Evolutionary conservation across 2,329 filamentous ascomycete genomes (phyloP).

Genomic region (Trichophyton benhamiae): DNA sequence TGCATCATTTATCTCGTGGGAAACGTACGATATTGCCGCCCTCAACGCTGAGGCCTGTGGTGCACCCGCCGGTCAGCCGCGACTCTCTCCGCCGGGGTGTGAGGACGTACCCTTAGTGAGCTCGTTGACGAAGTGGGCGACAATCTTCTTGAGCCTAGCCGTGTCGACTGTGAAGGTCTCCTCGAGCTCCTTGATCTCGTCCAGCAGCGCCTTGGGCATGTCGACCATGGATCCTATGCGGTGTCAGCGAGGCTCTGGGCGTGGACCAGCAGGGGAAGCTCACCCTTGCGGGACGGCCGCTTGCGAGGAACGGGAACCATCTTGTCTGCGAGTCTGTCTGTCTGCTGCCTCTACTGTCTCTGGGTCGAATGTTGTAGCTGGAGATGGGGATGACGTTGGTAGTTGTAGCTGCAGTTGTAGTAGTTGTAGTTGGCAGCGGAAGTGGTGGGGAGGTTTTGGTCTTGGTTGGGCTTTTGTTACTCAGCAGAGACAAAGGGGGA

Average conservation of each 20-base stretch:
- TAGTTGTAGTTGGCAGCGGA: background rate
- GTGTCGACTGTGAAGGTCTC: slow-evolving; percentile 67
- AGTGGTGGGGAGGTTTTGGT: background rate
- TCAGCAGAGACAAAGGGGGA: background rate
- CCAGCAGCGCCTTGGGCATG: slow-evolving; percentile 70
- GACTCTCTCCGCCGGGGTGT: slow-evolving; percentile 1
- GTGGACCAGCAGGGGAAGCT: slow-evolving; percentile 29
- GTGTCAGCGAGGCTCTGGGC: background rate
- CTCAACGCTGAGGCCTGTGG: slow-evolving; percentile 63
- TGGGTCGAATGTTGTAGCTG: too few species aligned
- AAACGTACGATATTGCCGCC: slow-evolving; percentile 79
- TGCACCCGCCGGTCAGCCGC: slow-evolving; percentile 5
- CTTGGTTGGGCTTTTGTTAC: background rate
- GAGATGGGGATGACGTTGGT: background rate
- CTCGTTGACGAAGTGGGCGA: slow-evolving; percentile 77
- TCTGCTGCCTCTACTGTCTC: background rate
- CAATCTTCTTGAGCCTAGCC: slow-evolving; percentile 76
- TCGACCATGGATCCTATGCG: slow-evolving; percentile 72
- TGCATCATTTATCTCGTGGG: background rate
- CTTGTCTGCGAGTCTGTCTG: slow-evolving; percentile 20
- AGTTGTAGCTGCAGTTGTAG: background rate
- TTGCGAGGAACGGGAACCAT: slow-evolving; percentile 57
- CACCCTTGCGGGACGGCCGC: slow-evolving; percentile 62
- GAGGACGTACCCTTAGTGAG: slow-evolving; percentile 61
- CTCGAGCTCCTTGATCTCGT: slow-evolving; percentile 74